phyloP scores from a whole-genome alignment of 345 rosid genomes.

The Citrus australasica region DNA sequence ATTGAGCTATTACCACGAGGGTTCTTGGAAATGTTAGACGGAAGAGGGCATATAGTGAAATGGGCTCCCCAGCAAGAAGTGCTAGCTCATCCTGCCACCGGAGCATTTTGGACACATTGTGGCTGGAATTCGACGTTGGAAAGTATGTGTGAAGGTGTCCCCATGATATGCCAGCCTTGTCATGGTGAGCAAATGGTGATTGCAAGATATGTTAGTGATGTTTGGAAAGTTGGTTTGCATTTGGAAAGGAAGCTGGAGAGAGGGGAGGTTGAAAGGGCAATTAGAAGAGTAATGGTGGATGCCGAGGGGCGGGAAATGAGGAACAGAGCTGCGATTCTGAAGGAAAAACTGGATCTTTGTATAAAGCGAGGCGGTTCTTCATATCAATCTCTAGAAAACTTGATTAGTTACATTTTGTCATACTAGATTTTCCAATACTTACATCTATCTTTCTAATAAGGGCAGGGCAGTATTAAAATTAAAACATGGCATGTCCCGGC shows the following conservation, averaged over 20 bases:
- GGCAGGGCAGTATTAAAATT: no score
- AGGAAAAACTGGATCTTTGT: constrained; percentile 16
- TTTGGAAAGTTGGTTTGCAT: constrained; percentile 33
- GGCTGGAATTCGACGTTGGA: constrained; percentile 37
- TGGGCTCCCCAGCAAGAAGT: constrained; percentile 44
- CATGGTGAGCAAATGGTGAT: constrained; percentile 33
- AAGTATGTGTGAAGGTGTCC: constrained; percentile 28
- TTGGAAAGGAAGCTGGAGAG: constrained; percentile 24
- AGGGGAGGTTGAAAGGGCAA: constrained; percentile 14
- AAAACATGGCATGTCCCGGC: no score
- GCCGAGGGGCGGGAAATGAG: constrained; percentile 33
- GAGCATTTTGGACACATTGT: constrained; percentile 33
- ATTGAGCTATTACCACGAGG: constrained; percentile 23
- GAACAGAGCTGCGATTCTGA: constrained; percentile 11
- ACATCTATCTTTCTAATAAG: neutral
- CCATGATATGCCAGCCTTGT: constrained; percentile 39
- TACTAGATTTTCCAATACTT: neutral
- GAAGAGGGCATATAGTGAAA: constrained; percentile 26
- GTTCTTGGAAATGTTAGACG: constrained; percentile 23
- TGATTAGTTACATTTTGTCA: constrained; percentile 14
- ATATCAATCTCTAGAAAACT: neutral
- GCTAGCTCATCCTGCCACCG: constrained; percentile 24
- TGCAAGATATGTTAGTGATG: constrained; percentile 17
- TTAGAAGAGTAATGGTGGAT: constrained; percentile 17
- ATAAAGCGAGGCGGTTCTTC: constrained; percentile 22